Evolutionary conservation across 768 basidiomycete genomes (phyloP), one percentile per base, ranked within the genome.

Genomic region (Calocybe gangraenosa): DNA sequence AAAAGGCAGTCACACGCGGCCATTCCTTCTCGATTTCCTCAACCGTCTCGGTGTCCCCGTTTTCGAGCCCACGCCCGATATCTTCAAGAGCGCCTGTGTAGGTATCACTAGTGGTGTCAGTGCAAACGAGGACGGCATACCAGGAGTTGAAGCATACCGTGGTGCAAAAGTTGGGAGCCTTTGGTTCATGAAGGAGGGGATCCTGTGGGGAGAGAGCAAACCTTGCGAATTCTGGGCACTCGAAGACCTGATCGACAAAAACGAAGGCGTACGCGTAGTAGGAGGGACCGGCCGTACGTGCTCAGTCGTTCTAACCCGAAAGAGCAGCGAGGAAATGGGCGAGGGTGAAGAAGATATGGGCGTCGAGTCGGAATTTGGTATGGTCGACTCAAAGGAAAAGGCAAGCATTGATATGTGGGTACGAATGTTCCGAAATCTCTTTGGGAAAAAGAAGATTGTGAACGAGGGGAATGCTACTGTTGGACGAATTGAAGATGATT

Each of bases 181-280:
- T 32, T 86, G 86, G 82, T 90, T 89, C 68, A 68, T 83, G 37
- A 64, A 71, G 32, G 66, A 69, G 18, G 87, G 86, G 5, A 71
- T 90, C 13, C 70, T 90, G 7, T 84, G 83, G 77, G 85, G 82
- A 18, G 82, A 87, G 58, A 78, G 75, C 56, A 84, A 84, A 51
- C 85, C 85, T 2, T 87, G 83, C 56, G 83, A 87, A 52, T 89
- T 86, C 55, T 89, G 87, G 81, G 64, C 80, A 2, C 62, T 84
- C 18, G 67, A 71, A 36, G 77, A 82, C 51, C 61, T 90, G n/a
- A 58, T 75, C 14, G 63, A 68, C 41, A 73, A 68, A 46, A 59
- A 56, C 19, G 77, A 78, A 15, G 81, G 71, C 13, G 65, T 79
- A 58, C 52, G 77, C 38, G 59, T 85, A 18, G 65, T 82, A 37